Percentiles rank a stretch among this genome's conserved stretches.
These are phyloP conservation scores for Helianthus annuus DNA, from an alignment of 129 eudicot genomes.

Conservation along the genomic window HanXRQr2.0-SUNRISE NC_035441.2:59207467-59207966, in stretches of 20 bases:
- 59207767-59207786: conserved; percentile 57
- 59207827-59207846: conserved; percentile 35
- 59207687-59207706: conserved; percentile 52
- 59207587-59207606: conserved; percentile 55
- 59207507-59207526: conserved; percentile 60
- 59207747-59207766: conserved; percentile 67
- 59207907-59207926: conserved; percentile 54
- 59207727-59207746: conserved; percentile 56
- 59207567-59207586: conserved; percentile 51
- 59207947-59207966: conserved; percentile 54
- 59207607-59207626: conserved; percentile 58
- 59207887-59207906: conserved; percentile 58
- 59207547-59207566: conserved; percentile 54
- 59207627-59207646: conserved; percentile 52
- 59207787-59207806: conserved; percentile 69
- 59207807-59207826: conserved; percentile 65
- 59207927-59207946: conserved; percentile 64
- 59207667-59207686: conserved; percentile 84
- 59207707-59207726: conserved; percentile 52
- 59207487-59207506: conserved; percentile 56
- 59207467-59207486: conserved; percentile 59
- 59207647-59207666: conserved; percentile 57
- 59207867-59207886: conserved; percentile 39
- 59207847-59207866: neutral
- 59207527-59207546: conserved; percentile 70